These are phyloP conservation scores for Coniochaeta sp. DNA, from an alignment of 2,329 filamentous ascomycete species.

Conservation along the genomic window DNA sequence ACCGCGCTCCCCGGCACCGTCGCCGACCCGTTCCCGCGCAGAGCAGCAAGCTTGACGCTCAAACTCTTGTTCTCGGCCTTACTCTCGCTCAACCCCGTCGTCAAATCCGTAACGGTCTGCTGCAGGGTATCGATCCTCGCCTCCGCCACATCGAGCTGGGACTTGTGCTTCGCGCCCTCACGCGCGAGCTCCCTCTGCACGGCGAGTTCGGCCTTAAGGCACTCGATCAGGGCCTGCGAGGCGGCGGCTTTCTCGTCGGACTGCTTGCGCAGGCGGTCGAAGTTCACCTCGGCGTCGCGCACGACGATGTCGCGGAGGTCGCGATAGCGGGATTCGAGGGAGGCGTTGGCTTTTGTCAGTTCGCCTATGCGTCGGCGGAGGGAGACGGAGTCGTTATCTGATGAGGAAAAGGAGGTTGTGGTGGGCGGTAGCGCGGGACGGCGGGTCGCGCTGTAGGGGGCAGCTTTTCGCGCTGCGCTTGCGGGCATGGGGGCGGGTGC, in stretches of 20 bases:
- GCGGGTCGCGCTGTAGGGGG: slow-evolving; percentile 12
- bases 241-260: slow-evolving; percentile 66
- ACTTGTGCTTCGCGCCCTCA: slow-evolving; percentile 53
- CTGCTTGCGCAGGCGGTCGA: slow-evolving; percentile 73
- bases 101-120: slow-evolving; percentile 48
- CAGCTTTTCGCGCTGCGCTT: slow-evolving; percentile 1
- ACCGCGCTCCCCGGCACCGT: slow-evolving; percentile 60
- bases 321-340: slow-evolving; percentile 68
- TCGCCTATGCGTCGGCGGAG: slow-evolving; percentile 73
- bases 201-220: slow-evolving; percentile 69
- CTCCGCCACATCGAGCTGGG: slow-evolving; percentile 56
- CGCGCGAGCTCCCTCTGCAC: slow-evolving; percentile 51
- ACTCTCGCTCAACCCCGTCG: slow-evolving; percentile 52
- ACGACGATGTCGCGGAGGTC: slow-evolving; percentile 73
- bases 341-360: slow-evolving; percentile 70
- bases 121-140: slow-evolving; percentile 50
- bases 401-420: slow-evolving; percentile 17
- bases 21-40: slow-evolving; percentile 50
- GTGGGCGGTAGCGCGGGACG: slow-evolving; percentile 25
- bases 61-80: slow-evolving; percentile 73
- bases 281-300: slow-evolving; percentile 77
- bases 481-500: background rate
- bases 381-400: slow-evolving; percentile 50
- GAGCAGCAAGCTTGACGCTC: slow-evolving; percentile 67
- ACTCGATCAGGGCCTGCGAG: slow-evolving; percentile 68